Evolutionary conservation across 1,284 basidiomycete genomes (phyloP).

Genomic region (Trametes pubescens): DNA sequence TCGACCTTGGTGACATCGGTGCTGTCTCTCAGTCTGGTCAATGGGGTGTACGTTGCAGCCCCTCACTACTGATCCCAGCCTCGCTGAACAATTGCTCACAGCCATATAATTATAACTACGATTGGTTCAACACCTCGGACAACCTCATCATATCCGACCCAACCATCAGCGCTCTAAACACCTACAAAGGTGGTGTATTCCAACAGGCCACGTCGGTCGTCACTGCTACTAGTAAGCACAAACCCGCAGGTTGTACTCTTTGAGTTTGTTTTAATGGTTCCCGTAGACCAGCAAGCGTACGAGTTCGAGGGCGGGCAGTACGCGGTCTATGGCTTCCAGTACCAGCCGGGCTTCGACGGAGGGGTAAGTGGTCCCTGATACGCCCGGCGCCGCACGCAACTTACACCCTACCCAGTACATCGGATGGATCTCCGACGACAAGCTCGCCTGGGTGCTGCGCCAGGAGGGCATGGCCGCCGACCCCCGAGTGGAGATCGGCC

Average conservation of each 20-base stretch:
- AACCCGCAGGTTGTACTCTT: not conserved
- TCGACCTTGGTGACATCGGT: conserved; percentile 30
- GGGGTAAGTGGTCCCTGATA: conserved; percentile 36
- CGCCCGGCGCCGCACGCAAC: not conserved
- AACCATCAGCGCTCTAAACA: conserved; percentile 53
- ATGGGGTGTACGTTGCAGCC: conserved; percentile 46
- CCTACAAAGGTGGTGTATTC: conserved; percentile 58
- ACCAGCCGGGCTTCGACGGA: conserved; percentile 51
- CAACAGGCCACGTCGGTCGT: conserved; percentile 55
- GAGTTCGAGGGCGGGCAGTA: conserved; percentile 52
- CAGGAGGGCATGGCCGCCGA: conserved; percentile 76
- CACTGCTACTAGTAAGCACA: conserved; percentile 32
- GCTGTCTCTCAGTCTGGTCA: conserved; percentile 56
- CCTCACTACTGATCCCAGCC: conserved; percentile 9
- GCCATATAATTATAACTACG: conserved; percentile 57
- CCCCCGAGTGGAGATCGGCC: conserved; percentile 68
- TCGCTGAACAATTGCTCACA: conserved; percentile 13
- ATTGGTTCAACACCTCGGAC: conserved; percentile 50
- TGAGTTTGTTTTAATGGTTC: not conserved
- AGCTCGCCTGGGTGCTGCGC: conserved; percentile 79
- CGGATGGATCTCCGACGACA: conserved; percentile 76
- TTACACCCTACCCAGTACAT: conserved; percentile 64
- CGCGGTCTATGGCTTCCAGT: conserved; percentile 71
- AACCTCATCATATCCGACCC: conserved; percentile 45
- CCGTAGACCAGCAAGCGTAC: conserved; percentile 50